These are phyloP conservation scores for Phytopythium oedochilum DNA, from an alignment of 352 stramenopile species.

Conservation along the genomic window DNA sequence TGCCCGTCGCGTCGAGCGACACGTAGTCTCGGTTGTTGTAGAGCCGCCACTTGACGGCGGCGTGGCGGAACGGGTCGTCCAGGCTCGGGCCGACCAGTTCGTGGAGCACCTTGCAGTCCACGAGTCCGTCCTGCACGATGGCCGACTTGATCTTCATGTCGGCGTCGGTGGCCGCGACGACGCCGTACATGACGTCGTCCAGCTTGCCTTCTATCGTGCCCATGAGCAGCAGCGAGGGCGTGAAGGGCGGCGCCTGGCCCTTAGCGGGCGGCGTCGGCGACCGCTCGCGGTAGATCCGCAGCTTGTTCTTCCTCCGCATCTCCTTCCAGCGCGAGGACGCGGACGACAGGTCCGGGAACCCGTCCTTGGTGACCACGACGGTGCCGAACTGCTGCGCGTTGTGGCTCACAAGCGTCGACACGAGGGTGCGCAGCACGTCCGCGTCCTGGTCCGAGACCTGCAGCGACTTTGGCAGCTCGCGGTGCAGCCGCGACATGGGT, in stretches of 20 bases:
- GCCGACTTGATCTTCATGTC: slow-evolving; percentile 28
- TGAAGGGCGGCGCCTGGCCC: slow-evolving; percentile 6
- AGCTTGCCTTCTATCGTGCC: slow-evolving; percentile 24
- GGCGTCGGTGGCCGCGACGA: slow-evolving; percentile 21
- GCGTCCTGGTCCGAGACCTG: slow-evolving; percentile 18
- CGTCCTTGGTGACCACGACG: slow-evolving; percentile 21
- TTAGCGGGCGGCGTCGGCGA: slow-evolving; percentile 1
- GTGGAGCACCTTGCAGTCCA: slow-evolving; percentile 27
- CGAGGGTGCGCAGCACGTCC: slow-evolving; percentile 15
- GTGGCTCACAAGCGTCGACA: slow-evolving; percentile 20
- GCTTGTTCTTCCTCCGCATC: slow-evolving; percentile 16
- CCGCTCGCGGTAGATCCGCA: slow-evolving; percentile 28
- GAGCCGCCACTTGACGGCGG: slow-evolving; percentile 27
- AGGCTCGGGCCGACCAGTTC: slow-evolving; percentile 17
- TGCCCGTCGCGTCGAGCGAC: slow-evolving; percentile 26
- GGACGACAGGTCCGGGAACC: slow-evolving; percentile 14
- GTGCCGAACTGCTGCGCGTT: slow-evolving; percentile 25
- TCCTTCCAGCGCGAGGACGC: slow-evolving; percentile 10
- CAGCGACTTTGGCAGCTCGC: slow-evolving; percentile 15
- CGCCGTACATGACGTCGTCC: slow-evolving; percentile 32
- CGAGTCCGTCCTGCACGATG: slow-evolving; percentile 20
- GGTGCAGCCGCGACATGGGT: background rate
- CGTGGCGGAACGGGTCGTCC: slow-evolving; percentile 28
- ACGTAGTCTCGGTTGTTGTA: slow-evolving; percentile 32
- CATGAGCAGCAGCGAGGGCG: slow-evolving; percentile 24